Evolutionary conservation across 108 stramenopile genomes (phyloP), one percentile per base, ranked within the genome.

Genomic region (Pseudonitzschia multistriata): DNA sequence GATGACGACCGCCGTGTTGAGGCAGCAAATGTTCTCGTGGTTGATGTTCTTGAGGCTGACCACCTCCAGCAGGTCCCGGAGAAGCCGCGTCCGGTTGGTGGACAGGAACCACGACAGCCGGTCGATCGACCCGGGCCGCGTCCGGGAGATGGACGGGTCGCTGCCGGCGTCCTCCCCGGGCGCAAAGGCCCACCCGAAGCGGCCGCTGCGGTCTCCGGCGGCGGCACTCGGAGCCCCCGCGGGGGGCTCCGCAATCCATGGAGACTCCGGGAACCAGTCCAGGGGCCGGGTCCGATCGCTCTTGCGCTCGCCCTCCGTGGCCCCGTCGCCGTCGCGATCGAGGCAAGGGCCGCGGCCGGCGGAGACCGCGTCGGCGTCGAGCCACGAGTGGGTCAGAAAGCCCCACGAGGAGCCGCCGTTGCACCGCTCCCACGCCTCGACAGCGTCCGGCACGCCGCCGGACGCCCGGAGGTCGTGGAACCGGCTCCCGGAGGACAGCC

Each of bases 21-120:
- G 74, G 60, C 88, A 89, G 73, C 94, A 96, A 55, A 96, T 96
- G 77, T 93, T 96, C 71, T 96, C 91, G 76, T 96, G 94, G 72
- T 89, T 90, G 67, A 95, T 85, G 63, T 86, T 85, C 30, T 54
- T 77, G 29, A 92, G 47, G 57, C 84, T 77, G 29, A 95, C 91
- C 30, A 86, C 85, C 28, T 80, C 62, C 71, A 93, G 71, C 66
- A 95, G 79, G 57, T 88, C 86, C 24, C 89, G 82, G 33, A 93
- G 49, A 21, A 93, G 64, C 25, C 81, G 37, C 14, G 83, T 66
- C 60, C 86, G 81, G 70, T 89, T 86, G 27, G 66, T 65, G 13
- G 72, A 69, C 30, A 89, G 45, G 63, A 86, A 89, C 83, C 85
- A 84, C 15, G 76, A 65, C 62, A 89, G 53, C 3, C 85, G 79